Conservation (phyloP, 495 filamentous ascomycete species). For the Aspergillus kassunensis region DNA sequence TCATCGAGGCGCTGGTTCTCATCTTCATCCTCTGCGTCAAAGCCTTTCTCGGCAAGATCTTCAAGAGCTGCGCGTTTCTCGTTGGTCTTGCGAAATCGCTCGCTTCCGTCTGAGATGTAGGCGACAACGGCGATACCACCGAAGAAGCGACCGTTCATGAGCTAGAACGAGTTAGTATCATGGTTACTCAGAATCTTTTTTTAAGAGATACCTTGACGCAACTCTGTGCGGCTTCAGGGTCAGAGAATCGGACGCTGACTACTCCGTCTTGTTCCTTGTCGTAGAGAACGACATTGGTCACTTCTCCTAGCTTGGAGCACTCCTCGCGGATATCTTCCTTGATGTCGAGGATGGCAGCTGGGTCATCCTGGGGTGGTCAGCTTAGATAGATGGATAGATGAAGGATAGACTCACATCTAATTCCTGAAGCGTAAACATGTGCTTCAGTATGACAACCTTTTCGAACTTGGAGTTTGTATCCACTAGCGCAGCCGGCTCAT, state of each 20-base stretch:
- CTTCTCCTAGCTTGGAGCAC: slow-evolving; percentile 77
- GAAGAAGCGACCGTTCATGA: slow-evolving; percentile 82
- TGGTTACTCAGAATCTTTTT: neutral
- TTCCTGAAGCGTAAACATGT: slow-evolving; percentile 90
- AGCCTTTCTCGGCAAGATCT: slow-evolving; percentile 40
- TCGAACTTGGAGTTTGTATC: slow-evolving; percentile 62
- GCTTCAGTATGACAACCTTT: slow-evolving; percentile 81
- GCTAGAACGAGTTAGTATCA: slow-evolving; percentile 24
- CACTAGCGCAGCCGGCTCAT: slow-evolving; percentile 59
- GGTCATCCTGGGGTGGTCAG: slow-evolving; percentile 74
- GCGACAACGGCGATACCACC: slow-evolving; percentile 70
- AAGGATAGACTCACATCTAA: slow-evolving; percentile 49
- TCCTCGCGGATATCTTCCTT: slow-evolving; percentile 92
- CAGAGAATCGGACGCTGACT: slow-evolving; percentile 73
- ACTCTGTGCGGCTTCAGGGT: slow-evolving; percentile 62
- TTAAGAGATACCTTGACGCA: slow-evolving; percentile 57
- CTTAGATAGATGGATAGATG: no score
- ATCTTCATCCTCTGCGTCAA: slow-evolving; percentile 42
- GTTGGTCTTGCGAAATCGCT: slow-evolving; percentile 70
- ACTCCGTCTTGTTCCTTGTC: slow-evolving; percentile 86
- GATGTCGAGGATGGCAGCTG: slow-evolving; percentile 79
- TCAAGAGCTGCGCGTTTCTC: slow-evolving; percentile 42
- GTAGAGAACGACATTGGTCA: slow-evolving; percentile 88
- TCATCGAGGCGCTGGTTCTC: slow-evolving; percentile 47
- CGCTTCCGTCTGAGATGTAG: slow-evolving; percentile 67